Percentiles rank a stretch among this genome's conserved stretches.
Conservation (phyloP, 176 grass and related monocot genomes). For the Raddia distichophylla region DNA sequence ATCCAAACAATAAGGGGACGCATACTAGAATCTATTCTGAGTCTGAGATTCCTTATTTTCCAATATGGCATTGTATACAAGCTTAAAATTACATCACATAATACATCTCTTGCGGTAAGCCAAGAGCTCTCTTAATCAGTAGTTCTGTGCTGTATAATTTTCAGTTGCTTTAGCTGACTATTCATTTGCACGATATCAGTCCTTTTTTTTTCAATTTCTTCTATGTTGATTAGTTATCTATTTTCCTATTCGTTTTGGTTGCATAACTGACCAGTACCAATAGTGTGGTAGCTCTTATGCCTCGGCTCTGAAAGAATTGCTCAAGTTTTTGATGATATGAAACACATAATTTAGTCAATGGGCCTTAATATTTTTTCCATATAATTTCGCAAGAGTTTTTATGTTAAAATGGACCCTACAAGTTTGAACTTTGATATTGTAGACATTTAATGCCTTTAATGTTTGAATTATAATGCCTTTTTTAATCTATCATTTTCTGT, state of each 20-base stretch:
- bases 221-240: background rate
- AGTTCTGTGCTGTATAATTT: background rate
- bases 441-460: slow-evolving; percentile 16
- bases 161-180: slow-evolving; percentile 6
- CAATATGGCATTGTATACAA: slow-evolving; percentile 98
- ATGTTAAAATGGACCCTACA: slow-evolving; percentile 18
- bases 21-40: slow-evolving; percentile 90
- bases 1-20: slow-evolving; percentile 81
- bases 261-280: slow-evolving; percentile 1
- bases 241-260: background rate
- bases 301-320: background rate
- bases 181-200: background rate
- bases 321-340: slow-evolving; percentile 22
- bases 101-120: slow-evolving; percentile 92
- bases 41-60: slow-evolving; percentile 82
- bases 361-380: background rate
- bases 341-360: background rate
- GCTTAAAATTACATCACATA: slow-evolving; percentile 58
- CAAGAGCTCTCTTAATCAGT: slow-evolving; percentile 11
- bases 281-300: slow-evolving; percentile 4
- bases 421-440: slow-evolving; percentile 1
- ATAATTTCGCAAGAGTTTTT: slow-evolving; percentile 12
- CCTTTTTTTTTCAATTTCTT: background rate
- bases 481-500: background rate
- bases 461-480: background rate